Conservation (phyloP, 768 basidiomycete species). For the Amanita exitialis region DNA sequence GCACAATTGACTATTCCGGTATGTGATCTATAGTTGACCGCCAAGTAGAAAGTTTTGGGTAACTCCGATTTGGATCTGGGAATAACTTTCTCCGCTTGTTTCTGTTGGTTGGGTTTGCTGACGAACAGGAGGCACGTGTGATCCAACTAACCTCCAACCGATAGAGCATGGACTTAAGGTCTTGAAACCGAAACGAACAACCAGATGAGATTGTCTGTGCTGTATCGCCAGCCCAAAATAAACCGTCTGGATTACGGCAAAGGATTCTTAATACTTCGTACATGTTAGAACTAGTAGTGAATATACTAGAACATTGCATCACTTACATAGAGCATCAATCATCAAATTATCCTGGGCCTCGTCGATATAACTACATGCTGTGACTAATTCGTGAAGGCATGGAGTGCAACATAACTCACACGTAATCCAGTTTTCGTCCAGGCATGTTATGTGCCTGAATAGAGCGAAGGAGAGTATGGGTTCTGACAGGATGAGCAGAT, state of each 20-base stretch:
- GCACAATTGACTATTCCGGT: slow-evolving; percentile 70
- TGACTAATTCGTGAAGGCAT: not conserved
- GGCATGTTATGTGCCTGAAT: slow-evolving; percentile 22
- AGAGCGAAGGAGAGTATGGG: slow-evolving; percentile 35
- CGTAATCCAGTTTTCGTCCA: slow-evolving; percentile 38
- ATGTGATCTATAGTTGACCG: slow-evolving; percentile 62
- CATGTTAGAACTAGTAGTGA: not conserved
- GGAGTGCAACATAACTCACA: slow-evolving; percentile 28
- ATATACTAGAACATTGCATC: not conserved
- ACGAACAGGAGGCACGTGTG: not conserved
- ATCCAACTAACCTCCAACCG: slow-evolving; percentile 41
- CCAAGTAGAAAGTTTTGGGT: slow-evolving; percentile 41
- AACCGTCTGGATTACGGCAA: slow-evolving; percentile 54
- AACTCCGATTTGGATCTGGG: not conserved
- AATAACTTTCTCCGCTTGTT: slow-evolving; percentile 6
- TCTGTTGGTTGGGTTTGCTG: not conserved
- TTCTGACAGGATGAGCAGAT: slow-evolving; percentile 21
- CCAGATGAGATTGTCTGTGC: slow-evolving; percentile 71
- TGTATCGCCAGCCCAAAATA: slow-evolving; percentile 77
- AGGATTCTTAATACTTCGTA: slow-evolving; percentile 46
- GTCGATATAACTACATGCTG: slow-evolving; percentile 47
- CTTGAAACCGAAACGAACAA: slow-evolving; percentile 62
- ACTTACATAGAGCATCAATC: slow-evolving; percentile 48
- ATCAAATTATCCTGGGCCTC: slow-evolving; percentile 68
- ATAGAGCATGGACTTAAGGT: slow-evolving; percentile 58